These are phyloP conservation scores for Polytrichum formosum DNA, from an alignment of 225 moss, liverwort and hornwort genomes.

Conservation along the genomic window DNA sequence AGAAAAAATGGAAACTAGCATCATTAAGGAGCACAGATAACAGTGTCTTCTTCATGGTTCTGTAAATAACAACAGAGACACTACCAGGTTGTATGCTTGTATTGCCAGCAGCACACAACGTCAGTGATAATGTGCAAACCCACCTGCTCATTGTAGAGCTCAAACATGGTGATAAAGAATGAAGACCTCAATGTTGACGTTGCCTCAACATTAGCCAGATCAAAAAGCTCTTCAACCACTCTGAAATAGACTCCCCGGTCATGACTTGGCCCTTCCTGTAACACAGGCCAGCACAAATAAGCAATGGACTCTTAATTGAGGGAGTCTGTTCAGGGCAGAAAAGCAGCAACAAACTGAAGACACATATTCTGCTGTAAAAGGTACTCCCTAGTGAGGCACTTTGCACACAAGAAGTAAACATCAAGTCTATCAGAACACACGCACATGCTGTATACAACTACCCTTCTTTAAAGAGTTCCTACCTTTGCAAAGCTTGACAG, in stretches of 20 bases:
- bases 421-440: too few species aligned
- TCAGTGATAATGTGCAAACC: slow-evolving; percentile 11
- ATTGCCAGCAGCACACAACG: background rate
- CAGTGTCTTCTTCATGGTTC: too few species aligned
- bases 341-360: too few species aligned
- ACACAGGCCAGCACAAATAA: slow-evolving; percentile 19
- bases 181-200: slow-evolving; percentile 73
- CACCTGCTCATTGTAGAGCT: slow-evolving; percentile 87
- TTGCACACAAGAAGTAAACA: too few species aligned
- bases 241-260: slow-evolving; percentile 88
- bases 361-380: too few species aligned
- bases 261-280: slow-evolving; percentile 84
- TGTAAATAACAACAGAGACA: too few species aligned
- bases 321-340: background rate
- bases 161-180: slow-evolving; percentile 88
- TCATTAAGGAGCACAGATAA: too few species aligned
- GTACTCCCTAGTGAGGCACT: too few species aligned
- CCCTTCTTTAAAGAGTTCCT: too few species aligned
- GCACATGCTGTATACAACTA: too few species aligned
- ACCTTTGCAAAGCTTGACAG: too few species aligned
- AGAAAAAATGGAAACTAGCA: background rate
- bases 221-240: slow-evolving; percentile 84
- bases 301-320: background rate
- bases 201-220: slow-evolving; percentile 69
- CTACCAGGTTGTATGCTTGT: background rate